Percentiles rank a stretch among this genome's conserved stretches.
Conservation (phyloP, 2,329 filamentous ascomycete genomes). For the Bipolaris oryzae region DNA sequence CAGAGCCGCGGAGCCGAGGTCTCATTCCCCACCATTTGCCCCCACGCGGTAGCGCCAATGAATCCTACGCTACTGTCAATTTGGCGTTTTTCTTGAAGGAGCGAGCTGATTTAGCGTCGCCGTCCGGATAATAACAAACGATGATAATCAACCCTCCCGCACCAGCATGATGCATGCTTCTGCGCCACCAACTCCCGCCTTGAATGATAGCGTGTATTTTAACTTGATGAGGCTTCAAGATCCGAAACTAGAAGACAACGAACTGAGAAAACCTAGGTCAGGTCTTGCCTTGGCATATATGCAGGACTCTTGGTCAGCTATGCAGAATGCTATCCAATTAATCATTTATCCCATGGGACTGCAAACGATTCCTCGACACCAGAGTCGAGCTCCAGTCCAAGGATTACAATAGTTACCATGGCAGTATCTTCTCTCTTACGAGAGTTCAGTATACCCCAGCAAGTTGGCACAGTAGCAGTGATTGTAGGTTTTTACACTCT, state of each 20-base stretch:
- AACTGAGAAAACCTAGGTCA: neutral
- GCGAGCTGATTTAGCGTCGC: neutral
- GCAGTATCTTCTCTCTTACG: neutral
- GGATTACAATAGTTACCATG: neutral
- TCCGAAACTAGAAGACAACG: neutral
- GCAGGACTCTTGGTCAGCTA: neutral
- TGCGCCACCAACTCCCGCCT: neutral
- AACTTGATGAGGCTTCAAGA: neutral
- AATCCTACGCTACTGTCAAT: neutral
- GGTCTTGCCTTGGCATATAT: neutral
- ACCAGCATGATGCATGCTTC: neutral
- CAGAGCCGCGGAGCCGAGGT: neutral
- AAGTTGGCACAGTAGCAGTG: neutral
- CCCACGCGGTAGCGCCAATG: neutral
- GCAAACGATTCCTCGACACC: neutral
- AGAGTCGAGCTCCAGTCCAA: neutral
- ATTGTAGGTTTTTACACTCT: neutral
- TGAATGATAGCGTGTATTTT: neutral
- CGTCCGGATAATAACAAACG: neutral
- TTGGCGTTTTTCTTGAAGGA: neutral
- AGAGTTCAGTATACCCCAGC: neutral
- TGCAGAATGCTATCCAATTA: neutral
- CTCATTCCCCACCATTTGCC: neutral
- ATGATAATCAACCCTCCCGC: neutral
- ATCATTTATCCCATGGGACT: neutral